Evolutionary conservation across 140 eudicot genomes (phyloP).

Genomic region (Flaveria floridana): DNA sequence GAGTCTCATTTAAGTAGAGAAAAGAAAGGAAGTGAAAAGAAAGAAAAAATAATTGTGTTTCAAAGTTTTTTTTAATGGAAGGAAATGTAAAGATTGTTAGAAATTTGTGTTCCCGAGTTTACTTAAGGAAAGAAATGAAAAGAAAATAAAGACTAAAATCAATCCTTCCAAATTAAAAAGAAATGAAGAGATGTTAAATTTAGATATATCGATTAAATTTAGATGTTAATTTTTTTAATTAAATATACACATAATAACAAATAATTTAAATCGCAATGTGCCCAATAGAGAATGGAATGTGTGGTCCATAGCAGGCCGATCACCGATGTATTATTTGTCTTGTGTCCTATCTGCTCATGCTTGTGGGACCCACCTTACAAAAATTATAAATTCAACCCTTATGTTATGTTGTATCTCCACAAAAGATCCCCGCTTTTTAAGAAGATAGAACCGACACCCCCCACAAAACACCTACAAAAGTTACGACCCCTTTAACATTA

Average conservation of each 20-base stretch:
- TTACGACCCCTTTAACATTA: too few relatives aligned
- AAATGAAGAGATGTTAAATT: too few relatives aligned
- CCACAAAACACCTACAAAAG: background rate
- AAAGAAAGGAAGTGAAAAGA: too few relatives aligned
- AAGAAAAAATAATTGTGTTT: too few relatives aligned
- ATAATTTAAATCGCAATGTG: background rate
- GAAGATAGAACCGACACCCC: constrained; percentile 28
- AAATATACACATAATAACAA: constrained; percentile 9
- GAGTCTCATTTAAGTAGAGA: too few relatives aligned
- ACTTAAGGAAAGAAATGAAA: too few relatives aligned
- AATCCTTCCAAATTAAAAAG: too few relatives aligned
- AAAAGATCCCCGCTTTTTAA: background rate
- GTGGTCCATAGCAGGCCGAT: constrained; percentile 17
- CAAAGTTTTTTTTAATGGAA: too few relatives aligned
- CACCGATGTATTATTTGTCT: background rate
- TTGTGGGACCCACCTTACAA: background rate
- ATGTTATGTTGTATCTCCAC: constrained; percentile 7
- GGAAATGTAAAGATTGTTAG: too few relatives aligned
- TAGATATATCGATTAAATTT: too few relatives aligned
- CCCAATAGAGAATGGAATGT: background rate
- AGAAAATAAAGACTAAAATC: too few relatives aligned
- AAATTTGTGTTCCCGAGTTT: too few relatives aligned
- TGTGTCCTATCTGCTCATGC: constrained; percentile 20
- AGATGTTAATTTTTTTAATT: background rate
- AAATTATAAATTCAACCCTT: constrained; percentile 6